phyloP scores from a whole-genome alignment of 2,329 filamentous ascomycete species.

The Atkinsonella hypoxylon region DNA sequence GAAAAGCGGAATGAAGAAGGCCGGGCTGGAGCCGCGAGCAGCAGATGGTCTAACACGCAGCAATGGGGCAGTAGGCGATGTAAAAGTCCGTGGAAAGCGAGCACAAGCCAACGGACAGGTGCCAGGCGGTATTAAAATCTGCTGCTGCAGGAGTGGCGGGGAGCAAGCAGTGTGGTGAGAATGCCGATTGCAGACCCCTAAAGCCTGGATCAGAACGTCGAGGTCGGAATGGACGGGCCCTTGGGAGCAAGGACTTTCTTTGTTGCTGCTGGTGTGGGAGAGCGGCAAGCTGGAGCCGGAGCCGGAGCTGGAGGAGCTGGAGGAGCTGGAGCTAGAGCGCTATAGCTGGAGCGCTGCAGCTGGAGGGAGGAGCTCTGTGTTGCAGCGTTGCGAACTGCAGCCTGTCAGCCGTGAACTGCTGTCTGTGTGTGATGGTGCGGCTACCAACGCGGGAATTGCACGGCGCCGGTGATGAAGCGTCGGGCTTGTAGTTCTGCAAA shows the following conservation, averaged over 20 bases:
- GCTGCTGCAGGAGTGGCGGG: neutral
- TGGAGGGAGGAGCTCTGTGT: no score
- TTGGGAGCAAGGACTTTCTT: neutral
- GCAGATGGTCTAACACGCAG: neutral
- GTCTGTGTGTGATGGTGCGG: neutral
- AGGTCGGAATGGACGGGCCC: neutral
- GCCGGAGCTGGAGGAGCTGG: no score
- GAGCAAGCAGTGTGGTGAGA: neutral
- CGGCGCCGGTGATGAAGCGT: slow-evolving; percentile 1
- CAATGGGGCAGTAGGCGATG: neutral
- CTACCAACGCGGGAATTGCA: neutral
- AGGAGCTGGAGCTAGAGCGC: neutral
- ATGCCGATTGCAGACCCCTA: neutral
- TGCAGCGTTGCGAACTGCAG: no score
- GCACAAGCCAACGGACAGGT: neutral
- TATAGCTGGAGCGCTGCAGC: neutral
- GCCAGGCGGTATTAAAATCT: neutral
- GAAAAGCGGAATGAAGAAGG: neutral
- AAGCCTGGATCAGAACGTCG: neutral
- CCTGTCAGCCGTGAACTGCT: neutral
- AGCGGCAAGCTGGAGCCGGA: neutral
- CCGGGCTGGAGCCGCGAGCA: neutral
- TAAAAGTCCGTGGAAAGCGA: neutral
- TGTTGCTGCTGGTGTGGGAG: no score
- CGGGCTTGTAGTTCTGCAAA: no score